Conservation (phyloP, 2,329 filamentous ascomycete species). For the Aureobasidium zeae region DNA sequence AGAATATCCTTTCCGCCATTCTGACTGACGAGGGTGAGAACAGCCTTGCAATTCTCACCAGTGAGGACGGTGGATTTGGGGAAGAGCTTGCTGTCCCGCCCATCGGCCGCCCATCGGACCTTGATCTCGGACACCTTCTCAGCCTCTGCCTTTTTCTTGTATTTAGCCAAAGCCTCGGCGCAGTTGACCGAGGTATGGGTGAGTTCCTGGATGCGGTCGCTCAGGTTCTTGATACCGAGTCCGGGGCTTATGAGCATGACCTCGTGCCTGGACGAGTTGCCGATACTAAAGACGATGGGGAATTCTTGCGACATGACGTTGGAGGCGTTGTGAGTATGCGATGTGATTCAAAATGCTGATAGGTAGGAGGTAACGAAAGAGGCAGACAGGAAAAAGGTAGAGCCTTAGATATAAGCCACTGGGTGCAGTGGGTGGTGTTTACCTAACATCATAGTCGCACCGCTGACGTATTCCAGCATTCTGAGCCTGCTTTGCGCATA, state of each 20-base stretch:
- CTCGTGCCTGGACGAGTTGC: constrained; percentile 28
- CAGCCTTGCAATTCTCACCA: constrained; percentile 27
- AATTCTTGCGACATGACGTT: constrained; percentile 19
- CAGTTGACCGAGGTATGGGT: constrained; percentile 26
- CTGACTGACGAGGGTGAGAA: constrained; percentile 26
- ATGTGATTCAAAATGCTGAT: too few relatives aligned
- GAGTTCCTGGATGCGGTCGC: constrained; percentile 19
- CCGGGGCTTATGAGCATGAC: constrained; percentile 24
- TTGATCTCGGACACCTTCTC: constrained; percentile 27
- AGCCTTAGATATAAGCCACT: not conserved
- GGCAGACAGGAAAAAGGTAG: not conserved
- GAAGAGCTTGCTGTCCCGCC: constrained; percentile 27
- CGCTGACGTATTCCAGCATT: constrained; percentile 9
- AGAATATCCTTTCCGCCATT: constrained; percentile 29
- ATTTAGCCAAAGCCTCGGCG: constrained; percentile 27
- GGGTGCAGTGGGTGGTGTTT: not conserved
- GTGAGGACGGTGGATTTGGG: constrained; percentile 29
- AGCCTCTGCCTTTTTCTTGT: constrained; percentile 24
- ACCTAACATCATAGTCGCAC: constrained; percentile 5
- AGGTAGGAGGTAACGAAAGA: too few relatives aligned
- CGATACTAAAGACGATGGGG: constrained; percentile 31
- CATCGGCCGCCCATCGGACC: constrained; percentile 28
- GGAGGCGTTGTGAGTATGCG: too few relatives aligned
- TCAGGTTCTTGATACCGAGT: constrained; percentile 22
- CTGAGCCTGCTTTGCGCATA: constrained; percentile 9